Base-by-base conservation (phyloP, 148 eudicot genomes). In the Rhododendron simsii region DNA sequence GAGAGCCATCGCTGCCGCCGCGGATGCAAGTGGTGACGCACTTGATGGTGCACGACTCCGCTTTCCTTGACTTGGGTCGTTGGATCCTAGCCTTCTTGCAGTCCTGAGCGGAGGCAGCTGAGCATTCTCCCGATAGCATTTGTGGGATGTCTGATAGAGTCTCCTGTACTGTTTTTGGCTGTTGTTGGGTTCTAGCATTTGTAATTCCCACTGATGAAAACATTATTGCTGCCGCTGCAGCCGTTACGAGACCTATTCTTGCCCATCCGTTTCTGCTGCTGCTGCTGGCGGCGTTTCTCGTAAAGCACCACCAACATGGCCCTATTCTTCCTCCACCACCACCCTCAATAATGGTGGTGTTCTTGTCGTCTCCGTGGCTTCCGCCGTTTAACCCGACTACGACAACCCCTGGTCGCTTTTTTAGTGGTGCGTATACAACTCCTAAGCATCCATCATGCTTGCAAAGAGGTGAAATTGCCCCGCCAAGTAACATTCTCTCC, bases 21-120 rank as follows among this genome's bases (percentile, higher is more conserved):
- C 92, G 93, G 78, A 93, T 93, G 85, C 99, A 96, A 88, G 99
- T 96, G 37, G 92, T 89, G 20, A 91, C 92, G 59, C 99, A 96
- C 85, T 96, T 95, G 23, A 87, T 89, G 13, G 97, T 94, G 87
- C 99, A 96, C 8, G 87, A 82, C 88, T 96, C 99, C 1, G 99
- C 98, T 85, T 90, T 91, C 84, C 92, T 93, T 1, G 99, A 95
- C 83, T 95, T 96, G n/a, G 99, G 99, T 39, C 91, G 85, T 61
- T 96, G 99, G 14, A 96, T 96, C 84, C 93, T 92, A 23, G 85
- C 85, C 74, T 89, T 95, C 79, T 87, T 90, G 86, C 98, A 95
- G 71, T 90, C 90, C 48, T 87, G 69, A 18, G 82, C 73, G 39
- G 91, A 86, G 7, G 39, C 76, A 79, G 84, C 74, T 33, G 87